These are phyloP conservation scores for Cladorrhinum sp. DNA, from an alignment of 2,329 filamentous ascomycete species.

Conservation along the genomic window DNA sequence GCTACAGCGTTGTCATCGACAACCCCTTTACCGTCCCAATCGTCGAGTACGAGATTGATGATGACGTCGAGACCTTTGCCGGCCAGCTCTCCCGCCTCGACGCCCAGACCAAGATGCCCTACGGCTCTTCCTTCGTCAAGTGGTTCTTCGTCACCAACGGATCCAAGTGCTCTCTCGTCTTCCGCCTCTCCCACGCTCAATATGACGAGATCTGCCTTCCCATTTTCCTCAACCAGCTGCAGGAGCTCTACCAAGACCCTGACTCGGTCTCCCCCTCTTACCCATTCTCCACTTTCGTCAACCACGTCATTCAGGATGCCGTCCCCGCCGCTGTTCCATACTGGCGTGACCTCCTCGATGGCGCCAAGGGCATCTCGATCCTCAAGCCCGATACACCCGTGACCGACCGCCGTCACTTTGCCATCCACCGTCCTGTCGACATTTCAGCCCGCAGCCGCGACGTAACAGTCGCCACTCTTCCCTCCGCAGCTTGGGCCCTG, in stretches of 20 bases:
- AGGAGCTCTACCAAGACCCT: constrained; percentile 44
- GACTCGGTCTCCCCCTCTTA: constrained; percentile 32
- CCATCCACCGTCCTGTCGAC: constrained; percentile 42
- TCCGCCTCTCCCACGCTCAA: constrained; percentile 66
- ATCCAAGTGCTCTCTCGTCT: constrained; percentile 44
- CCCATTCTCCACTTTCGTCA: constrained; percentile 47
- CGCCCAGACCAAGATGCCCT: constrained; percentile 51
- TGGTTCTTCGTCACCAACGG: constrained; percentile 48
- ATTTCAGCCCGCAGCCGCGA: constrained; percentile 49
- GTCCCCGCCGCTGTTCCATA: constrained; percentile 54
- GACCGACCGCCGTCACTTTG: constrained; percentile 38
- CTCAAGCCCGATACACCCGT: constrained; percentile 40
- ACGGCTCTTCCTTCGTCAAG: constrained; percentile 59
- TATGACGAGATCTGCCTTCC: constrained; percentile 68
- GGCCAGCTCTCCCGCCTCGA: constrained; percentile 54
- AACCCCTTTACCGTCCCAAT: constrained; percentile 47
- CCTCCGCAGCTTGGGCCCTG: constrained; percentile 65
- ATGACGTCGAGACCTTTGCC: constrained; percentile 49
- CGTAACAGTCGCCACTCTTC: constrained; percentile 61
- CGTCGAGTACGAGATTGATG: constrained; percentile 51
- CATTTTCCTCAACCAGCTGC: constrained; percentile 58
- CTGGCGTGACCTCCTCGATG: constrained; percentile 57
- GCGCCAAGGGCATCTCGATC: constrained; percentile 47
- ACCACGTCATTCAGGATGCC: constrained; percentile 39
- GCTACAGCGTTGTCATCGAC: constrained; percentile 57